Conservation (phyloP, 202 grass and related monocot species). For the Digitaria exilis region DNA sequence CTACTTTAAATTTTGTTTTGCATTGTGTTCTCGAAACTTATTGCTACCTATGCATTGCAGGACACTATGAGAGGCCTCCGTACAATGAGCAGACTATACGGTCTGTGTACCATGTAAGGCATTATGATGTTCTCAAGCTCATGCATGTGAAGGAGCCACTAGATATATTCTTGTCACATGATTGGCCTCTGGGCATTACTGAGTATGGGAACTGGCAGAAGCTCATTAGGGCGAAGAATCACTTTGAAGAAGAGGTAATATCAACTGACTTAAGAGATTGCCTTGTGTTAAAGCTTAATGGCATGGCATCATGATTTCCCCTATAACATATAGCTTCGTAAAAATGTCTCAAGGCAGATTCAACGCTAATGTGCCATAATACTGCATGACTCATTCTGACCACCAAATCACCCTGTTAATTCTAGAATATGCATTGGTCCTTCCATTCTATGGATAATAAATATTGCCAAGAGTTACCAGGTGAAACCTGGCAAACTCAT, state of each 20-base stretch:
- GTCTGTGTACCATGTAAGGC: slow-evolving; percentile 83
- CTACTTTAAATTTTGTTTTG: slow-evolving; percentile 21
- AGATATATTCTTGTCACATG: slow-evolving; percentile 97
- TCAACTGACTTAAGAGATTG: slow-evolving; percentile 7
- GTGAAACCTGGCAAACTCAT: slow-evolving; percentile 13
- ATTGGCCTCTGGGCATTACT: slow-evolving; percentile 93
- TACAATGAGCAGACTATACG: slow-evolving; percentile 61
- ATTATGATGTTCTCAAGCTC: slow-evolving; percentile 90
- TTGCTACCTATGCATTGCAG: slow-evolving; percentile 51
- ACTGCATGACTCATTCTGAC: slow-evolving; percentile 1
- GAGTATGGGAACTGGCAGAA: slow-evolving; percentile 86
- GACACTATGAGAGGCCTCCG: slow-evolving; percentile 85
- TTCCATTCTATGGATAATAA: not conserved
- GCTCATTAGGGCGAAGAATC: slow-evolving; percentile 53
- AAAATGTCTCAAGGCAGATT: slow-evolving; percentile 12
- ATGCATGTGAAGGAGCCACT: slow-evolving; percentile 79
- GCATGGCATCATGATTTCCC: not conserved
- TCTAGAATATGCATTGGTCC: slow-evolving; percentile 5
- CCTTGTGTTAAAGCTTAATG: slow-evolving; percentile 2
- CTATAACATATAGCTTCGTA: not conserved
- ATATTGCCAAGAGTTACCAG: slow-evolving; percentile 1
- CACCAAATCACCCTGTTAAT: not conserved
- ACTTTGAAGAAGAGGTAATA: slow-evolving; percentile 72
- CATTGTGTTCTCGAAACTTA: slow-evolving; percentile 35
- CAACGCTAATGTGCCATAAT: not conserved